Conservation (phyloP, 257 asterid genomes). For the Anisodus tanguticus region DNA sequence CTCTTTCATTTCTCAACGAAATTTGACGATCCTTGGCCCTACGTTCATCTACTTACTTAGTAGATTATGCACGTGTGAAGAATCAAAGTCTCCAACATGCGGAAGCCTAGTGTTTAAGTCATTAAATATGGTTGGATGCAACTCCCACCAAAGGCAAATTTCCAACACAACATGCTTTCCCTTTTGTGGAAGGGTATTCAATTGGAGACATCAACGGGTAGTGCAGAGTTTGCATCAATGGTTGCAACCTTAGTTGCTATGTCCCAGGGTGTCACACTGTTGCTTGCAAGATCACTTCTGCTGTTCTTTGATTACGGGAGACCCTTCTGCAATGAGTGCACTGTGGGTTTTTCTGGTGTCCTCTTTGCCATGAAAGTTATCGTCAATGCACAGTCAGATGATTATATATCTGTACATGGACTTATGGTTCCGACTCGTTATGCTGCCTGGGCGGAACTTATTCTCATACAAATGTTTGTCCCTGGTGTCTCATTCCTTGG, state of each 20-base stretch:
- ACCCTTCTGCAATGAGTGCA: slow-evolving; percentile 72
- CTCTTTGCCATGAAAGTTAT: slow-evolving; percentile 96
- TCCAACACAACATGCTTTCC: slow-evolving; percentile 49
- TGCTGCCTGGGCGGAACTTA: slow-evolving; percentile 97
- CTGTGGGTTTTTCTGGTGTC: slow-evolving; percentile 91
- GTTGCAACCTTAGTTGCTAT: slow-evolving; percentile 65
- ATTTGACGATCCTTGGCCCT: too few species aligned
- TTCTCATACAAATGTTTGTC: slow-evolving; percentile 79
- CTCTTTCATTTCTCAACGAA: too few species aligned
- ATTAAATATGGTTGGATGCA: too few species aligned
- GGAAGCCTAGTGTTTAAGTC: too few species aligned
- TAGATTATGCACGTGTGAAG: too few species aligned
- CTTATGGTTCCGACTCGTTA: slow-evolving; percentile 75
- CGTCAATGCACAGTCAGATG: slow-evolving; percentile 66
- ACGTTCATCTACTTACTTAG: too few species aligned
- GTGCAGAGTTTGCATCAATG: slow-evolving; percentile 75
- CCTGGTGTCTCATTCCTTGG: slow-evolving; percentile 94
- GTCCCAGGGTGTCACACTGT: slow-evolving; percentile 82
- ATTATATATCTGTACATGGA: slow-evolving; percentile 70
- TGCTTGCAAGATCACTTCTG: slow-evolving; percentile 68
- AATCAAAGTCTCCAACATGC: too few species aligned
- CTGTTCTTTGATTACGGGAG: slow-evolving; percentile 59
- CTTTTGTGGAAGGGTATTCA: slow-evolving; percentile 81
- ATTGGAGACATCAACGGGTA: slow-evolving; percentile 80
- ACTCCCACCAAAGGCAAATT: too few species aligned